Evolutionary conservation across 2,329 filamentous ascomycete genomes (phyloP).

Genomic region (Monosporascus sp.): DNA sequence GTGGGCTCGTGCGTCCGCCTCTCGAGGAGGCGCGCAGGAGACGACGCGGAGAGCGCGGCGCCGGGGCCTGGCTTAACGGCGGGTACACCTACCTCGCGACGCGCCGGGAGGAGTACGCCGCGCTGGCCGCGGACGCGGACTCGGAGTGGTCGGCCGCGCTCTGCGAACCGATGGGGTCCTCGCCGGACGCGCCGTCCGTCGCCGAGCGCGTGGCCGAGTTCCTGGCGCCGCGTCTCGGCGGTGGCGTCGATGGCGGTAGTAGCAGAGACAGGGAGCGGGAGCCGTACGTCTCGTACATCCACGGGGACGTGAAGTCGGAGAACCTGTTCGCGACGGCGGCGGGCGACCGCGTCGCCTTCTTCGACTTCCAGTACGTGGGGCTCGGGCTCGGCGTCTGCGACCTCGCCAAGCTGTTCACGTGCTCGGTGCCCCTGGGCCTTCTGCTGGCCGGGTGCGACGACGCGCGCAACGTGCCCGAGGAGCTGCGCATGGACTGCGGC

Average conservation of each 20-base stretch:
- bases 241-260: neutral
- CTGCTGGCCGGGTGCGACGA: slow-evolving; percentile 37
- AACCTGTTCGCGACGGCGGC: slow-evolving; percentile 54
- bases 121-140: slow-evolving; percentile 37
- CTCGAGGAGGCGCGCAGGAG: slow-evolving; percentile 43
- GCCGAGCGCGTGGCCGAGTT: slow-evolving; percentile 49
- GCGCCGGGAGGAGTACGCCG: slow-evolving; percentile 48
- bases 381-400: slow-evolving; percentile 61
- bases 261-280: neutral
- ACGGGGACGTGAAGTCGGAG: slow-evolving; percentile 66
- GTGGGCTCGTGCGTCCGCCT: slow-evolving; percentile 45
- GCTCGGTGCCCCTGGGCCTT: slow-evolving; percentile 52
- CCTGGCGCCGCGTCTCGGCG: slow-evolving; percentile 38
- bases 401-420: slow-evolving; percentile 62
- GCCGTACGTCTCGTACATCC: slow-evolving; percentile 50
- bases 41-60: slow-evolving; percentile 7
- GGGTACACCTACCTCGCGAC: slow-evolving; percentile 66
- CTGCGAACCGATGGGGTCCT: slow-evolving; percentile 27
- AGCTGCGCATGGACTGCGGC: slow-evolving; percentile 42
- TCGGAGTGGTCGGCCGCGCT: slow-evolving; percentile 52
- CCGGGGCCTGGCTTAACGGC: slow-evolving; percentile 56
- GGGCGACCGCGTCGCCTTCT: slow-evolving; percentile 53
- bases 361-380: slow-evolving; percentile 65
- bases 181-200: slow-evolving; percentile 27
- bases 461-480: slow-evolving; percentile 24